These are phyloP conservation scores for Xeromyces bisporus DNA, from an alignment of 495 filamentous ascomycete genomes.

Conservation along the genomic window DNA sequence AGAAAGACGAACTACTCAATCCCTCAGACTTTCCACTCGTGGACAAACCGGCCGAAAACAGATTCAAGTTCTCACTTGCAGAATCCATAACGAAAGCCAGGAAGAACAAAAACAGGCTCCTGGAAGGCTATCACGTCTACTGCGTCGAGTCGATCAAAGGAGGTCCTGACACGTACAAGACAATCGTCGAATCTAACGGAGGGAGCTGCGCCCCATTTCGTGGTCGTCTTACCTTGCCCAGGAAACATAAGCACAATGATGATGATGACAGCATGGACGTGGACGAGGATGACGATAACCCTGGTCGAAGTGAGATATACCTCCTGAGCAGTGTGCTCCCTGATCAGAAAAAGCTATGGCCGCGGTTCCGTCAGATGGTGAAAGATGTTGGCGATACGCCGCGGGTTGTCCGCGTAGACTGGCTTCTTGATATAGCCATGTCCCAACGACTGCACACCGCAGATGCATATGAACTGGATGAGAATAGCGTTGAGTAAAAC, in stretches of 20 bases:
- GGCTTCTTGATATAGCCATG: slow-evolving; percentile 81
- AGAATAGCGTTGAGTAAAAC: slow-evolving; percentile 14
- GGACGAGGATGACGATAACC: slow-evolving; percentile 26
- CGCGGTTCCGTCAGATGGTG: slow-evolving; percentile 62
- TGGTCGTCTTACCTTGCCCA: slow-evolving; percentile 44
- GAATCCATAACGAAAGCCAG: slow-evolving; percentile 51
- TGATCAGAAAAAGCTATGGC: slow-evolving; percentile 62
- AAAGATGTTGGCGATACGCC: slow-evolving; percentile 51
- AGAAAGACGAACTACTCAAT: slow-evolving; percentile 39
- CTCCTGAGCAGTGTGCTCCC: slow-evolving; percentile 47
- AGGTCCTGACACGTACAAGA: slow-evolving; percentile 65
- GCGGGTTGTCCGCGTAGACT: slow-evolving; percentile 65
- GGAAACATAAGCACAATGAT: slow-evolving; percentile 28
- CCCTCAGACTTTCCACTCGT: slow-evolving; percentile 45
- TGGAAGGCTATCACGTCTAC: slow-evolving; percentile 58
- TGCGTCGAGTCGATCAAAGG: slow-evolving; percentile 62
- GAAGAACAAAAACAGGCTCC: slow-evolving; percentile 54
- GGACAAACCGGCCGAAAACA: slow-evolving; percentile 54
- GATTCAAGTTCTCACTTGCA: slow-evolving; percentile 47
- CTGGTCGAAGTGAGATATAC: slow-evolving; percentile 54
- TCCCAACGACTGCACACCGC: slow-evolving; percentile 54
- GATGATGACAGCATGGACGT: slow-evolving; percentile 30
- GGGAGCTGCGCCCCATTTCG: slow-evolving; percentile 64
- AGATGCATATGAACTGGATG: slow-evolving; percentile 39
- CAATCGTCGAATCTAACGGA: slow-evolving; percentile 76